Evolutionary conservation across 2,329 filamentous ascomycete genomes (phyloP), one percentile per base, ranked within the genome.

Genomic region (Seiridium unicorne): DNA sequence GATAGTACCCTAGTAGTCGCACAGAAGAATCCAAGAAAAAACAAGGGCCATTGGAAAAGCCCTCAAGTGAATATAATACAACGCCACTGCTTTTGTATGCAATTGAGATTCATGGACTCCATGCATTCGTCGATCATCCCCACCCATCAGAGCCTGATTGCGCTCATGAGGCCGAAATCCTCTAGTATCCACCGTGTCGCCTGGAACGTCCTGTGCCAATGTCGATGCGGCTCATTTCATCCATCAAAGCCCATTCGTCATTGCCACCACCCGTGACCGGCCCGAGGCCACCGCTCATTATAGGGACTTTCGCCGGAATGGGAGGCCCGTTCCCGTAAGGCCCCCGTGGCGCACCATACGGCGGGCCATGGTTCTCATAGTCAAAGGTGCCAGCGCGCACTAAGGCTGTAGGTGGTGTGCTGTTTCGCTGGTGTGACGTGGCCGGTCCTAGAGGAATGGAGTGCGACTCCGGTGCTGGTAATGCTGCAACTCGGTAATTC

Each of bases 141-240:
- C 6, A 11, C 3, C 9, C 49, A 53, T 35, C 3, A 36, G 8
- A 47, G 26, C 2, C 6, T 35, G 8, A 8, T 18, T 9, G 40
- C 32, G n/a, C 18, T 36, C 47, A 26, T n/a, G 7, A 10, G n/a
- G 38, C 7, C 6, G 13, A n/a, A 34, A 13, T 47, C 13, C 48
- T 31, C 46, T 63, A 73, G 60, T 72, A 72, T 18, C 70, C 60
- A 47, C 69, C 67, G 34, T 82, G 80, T 49, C 84, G 76, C 66
- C 84, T 77, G 34, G 83, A 82, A 61, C 86, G 77, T 3, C 85
- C 86, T 32, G 78, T 77, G n/a, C 87, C 87, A 64, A 89, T 83
- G 66, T 89, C 86, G 62, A 89, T 89, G 53, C 80, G 79, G 67
- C 82, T 86, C 80, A 93, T 84, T 75, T 93, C 90, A 63, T 91